Conservation (phyloP, 805 yeast genomes). For the Yamadazyma paraphyllophila region DNA sequence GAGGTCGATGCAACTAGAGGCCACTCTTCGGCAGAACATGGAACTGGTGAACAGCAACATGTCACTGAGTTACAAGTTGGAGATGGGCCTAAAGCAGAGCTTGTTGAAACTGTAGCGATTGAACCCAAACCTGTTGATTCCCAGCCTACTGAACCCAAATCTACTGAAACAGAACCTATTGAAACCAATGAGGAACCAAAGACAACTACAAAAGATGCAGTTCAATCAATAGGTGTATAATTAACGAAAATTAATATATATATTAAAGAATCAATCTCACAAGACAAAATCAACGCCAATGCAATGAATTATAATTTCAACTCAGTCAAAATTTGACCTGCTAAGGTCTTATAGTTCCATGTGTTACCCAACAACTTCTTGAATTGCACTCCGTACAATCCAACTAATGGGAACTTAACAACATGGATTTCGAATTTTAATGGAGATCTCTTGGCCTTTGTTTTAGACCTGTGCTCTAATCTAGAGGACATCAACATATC, state of each 20-base stretch:
- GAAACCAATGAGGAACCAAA: no score
- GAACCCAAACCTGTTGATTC: no score
- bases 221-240: no score
- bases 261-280: slow-evolving; percentile 1
- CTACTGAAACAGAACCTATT: no score
- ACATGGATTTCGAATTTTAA: slow-evolving; percentile 87
- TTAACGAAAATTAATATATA: neutral
- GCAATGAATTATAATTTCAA: slow-evolving; percentile 40
- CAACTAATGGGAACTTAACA: slow-evolving; percentile 87
- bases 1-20: neutral
- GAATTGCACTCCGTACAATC: slow-evolving; percentile 90
- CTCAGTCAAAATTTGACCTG: slow-evolving; percentile 76
- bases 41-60: no score
- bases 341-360: slow-evolving; percentile 90
- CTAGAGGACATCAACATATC: slow-evolving; percentile 63
- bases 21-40: no score
- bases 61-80: no score
- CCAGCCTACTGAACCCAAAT: no score
- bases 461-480: slow-evolving; percentile 44
- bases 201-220: no score
- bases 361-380: slow-evolving; percentile 91
- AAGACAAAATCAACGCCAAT: neutral
- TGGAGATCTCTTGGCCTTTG: slow-evolving; percentile 42
- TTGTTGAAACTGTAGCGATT: no score
- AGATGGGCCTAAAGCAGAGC: no score